A percentile compares a stretch with the other conserved stretches of the same genome.
These are phyloP conservation scores for Xerocomus potaroensis DNA, from an alignment of 768 basidiomycete genomes.

Conservation along the genomic window DNA sequence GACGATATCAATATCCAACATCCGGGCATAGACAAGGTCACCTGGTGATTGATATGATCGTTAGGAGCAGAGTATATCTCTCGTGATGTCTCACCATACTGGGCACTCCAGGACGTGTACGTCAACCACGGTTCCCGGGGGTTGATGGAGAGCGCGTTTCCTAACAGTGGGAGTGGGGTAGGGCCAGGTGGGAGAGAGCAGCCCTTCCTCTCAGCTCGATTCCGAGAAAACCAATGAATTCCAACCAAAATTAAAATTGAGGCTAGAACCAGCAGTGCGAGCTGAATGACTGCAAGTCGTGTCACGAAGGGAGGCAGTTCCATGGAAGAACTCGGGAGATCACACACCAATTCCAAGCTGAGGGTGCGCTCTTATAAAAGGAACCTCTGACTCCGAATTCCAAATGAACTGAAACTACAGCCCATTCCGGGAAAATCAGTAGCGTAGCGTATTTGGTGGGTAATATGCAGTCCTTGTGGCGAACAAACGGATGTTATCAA, in stretches of 20 bases:
- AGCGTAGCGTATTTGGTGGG: background rate
- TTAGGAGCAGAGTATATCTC: no score
- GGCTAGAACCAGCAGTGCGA: background rate
- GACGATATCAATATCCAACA: background rate
- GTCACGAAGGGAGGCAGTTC: background rate
- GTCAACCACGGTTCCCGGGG: background rate
- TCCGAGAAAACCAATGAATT: no score
- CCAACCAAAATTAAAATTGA: no score
- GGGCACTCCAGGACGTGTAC: background rate
- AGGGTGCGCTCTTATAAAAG: background rate
- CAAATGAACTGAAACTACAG: background rate
- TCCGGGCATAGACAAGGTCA: background rate
- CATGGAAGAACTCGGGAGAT: background rate
- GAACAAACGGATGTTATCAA: background rate
- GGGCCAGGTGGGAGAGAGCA: constrained; percentile 20
- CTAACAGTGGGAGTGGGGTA: constrained; percentile 16
- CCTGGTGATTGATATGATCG: no score
- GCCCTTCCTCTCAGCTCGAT: constrained; percentile 11
- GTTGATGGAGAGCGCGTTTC: constrained; percentile 12
- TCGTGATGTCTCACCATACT: constrained; percentile 3
- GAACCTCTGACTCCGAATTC: background rate
- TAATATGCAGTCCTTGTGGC: background rate
- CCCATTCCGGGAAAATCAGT: background rate
- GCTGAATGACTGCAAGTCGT: background rate
- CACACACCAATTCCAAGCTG: background rate